Evolutionary conservation across 257 asterid species (phyloP).

Genomic region (Schizonepeta tenuifolia): DNA sequence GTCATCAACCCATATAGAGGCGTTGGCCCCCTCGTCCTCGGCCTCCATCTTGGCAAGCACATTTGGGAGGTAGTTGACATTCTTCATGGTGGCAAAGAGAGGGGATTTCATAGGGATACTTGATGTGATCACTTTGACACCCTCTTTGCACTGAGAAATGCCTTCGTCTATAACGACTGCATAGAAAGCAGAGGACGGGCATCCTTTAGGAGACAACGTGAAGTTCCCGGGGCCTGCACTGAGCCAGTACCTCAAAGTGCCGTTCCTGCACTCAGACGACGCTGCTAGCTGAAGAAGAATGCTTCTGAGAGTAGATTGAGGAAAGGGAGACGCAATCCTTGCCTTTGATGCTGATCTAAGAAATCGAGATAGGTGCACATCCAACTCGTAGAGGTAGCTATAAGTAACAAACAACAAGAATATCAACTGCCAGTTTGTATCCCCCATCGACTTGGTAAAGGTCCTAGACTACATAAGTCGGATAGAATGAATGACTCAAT

Average conservation of each 20-base stretch:
- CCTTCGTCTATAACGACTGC: constrained; percentile 73
- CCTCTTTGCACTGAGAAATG: constrained; percentile 68
- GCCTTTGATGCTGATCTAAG: constrained; percentile 83
- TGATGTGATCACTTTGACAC: constrained; percentile 77
- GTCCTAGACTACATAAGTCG: too few species aligned
- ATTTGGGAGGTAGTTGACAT: constrained; percentile 90
- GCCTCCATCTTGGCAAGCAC: constrained; percentile 89
- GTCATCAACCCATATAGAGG: constrained; percentile 83
- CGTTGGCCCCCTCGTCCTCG: constrained; percentile 69
- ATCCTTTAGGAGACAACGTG: constrained; percentile 70
- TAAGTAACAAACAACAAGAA: not conserved
- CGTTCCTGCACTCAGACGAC: constrained; percentile 66
- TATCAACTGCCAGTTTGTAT: not conserved
- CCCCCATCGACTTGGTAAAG: too few species aligned
- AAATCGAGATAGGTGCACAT: constrained; percentile 77
- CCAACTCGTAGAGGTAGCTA: constrained; percentile 79
- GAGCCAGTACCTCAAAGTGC: constrained; percentile 80
- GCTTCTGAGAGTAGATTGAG: constrained; percentile 59
- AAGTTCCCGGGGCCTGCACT: constrained; percentile 91
- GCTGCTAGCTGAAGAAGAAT: constrained; percentile 81
- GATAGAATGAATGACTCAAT: too few species aligned
- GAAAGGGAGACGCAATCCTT: constrained; percentile 56
- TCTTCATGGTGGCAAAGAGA: constrained; percentile 80
- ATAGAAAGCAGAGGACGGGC: constrained; percentile 78
- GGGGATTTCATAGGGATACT: constrained; percentile 78